Evolutionary conservation across 2,329 filamentous ascomycete genomes (phyloP).

Genomic region (Cladosporium sphaerospermum): DNA sequence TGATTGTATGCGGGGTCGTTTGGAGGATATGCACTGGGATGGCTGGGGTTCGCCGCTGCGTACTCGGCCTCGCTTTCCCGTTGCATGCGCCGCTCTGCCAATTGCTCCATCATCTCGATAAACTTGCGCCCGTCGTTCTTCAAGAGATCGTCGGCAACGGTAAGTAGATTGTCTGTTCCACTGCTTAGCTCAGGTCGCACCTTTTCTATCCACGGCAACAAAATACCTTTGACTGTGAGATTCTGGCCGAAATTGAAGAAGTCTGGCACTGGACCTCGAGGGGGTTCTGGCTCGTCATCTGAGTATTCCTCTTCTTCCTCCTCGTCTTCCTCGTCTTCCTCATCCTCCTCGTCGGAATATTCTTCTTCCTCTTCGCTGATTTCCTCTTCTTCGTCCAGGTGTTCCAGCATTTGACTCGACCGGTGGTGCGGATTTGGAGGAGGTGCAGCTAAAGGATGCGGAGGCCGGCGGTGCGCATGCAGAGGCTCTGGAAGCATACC

Average conservation of each 20-base stretch:
- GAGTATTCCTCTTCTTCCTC: slow-evolving; percentile 61
- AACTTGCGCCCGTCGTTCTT: slow-evolving; percentile 99
- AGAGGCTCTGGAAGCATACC: slow-evolving; percentile 55
- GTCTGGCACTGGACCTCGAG: slow-evolving; percentile 65
- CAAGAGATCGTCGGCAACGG: slow-evolving; percentile 93
- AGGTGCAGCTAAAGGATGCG: slow-evolving; percentile 26
- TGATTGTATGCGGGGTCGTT: slow-evolving; percentile 49
- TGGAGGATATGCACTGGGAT: slow-evolving; percentile 39
- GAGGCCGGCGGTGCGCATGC: slow-evolving; percentile 34
- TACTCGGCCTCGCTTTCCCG: slow-evolving; percentile 84
- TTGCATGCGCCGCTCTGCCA: slow-evolving; percentile 94
- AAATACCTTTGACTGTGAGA: slow-evolving; percentile 78
- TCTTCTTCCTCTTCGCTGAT: slow-evolving; percentile 54
- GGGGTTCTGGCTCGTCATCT: slow-evolving; percentile 59
- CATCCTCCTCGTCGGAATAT: slow-evolving; percentile 58
- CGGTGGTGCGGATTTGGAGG: slow-evolving; percentile 54
- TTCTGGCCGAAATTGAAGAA: slow-evolving; percentile 98
- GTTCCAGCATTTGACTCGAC: slow-evolving; percentile 66
- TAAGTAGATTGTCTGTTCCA: slow-evolving; percentile 84
- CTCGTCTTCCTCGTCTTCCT: slow-evolving; percentile 49
- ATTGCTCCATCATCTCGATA: slow-evolving; percentile 99
- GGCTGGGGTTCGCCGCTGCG: slow-evolving; percentile 53
- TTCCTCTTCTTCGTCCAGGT: slow-evolving; percentile 55
- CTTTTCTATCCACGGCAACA: slow-evolving; percentile 31
- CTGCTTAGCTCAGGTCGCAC: slow-evolving; percentile 31